phyloP scores from a whole-genome alignment of 1,139 yeast species.

The Yamadazyma songkhlaensis region DNA sequence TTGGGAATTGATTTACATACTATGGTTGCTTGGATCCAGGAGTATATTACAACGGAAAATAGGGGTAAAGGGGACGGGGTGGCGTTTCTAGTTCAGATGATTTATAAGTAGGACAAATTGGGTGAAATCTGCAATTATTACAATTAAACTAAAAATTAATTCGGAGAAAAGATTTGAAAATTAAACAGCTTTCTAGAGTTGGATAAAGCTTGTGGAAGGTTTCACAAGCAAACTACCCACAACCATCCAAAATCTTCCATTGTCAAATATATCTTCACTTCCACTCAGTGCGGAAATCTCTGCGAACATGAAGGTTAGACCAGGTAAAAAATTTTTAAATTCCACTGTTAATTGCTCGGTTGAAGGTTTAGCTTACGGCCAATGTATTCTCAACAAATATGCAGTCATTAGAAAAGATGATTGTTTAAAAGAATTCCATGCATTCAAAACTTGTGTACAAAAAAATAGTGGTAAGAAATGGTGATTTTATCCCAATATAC shows the following conservation, averaged over 20 bases:
- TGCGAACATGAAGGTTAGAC: constrained; percentile 26
- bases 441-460: constrained; percentile 57
- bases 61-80: too few relatives aligned
- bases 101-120: too few relatives aligned
- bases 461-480: constrained; percentile 16
- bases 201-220: too few relatives aligned
- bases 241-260: too few relatives aligned
- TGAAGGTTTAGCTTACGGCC: constrained; percentile 55
- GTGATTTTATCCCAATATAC: too few relatives aligned
- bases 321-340: constrained; percentile 36
- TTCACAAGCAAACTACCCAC: too few relatives aligned
- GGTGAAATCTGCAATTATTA: too few relatives aligned
- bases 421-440: constrained; percentile 55
- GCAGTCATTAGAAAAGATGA: constrained; percentile 53
- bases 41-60: too few relatives aligned
- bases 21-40: too few relatives aligned
- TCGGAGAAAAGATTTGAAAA: too few relatives aligned
- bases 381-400: constrained; percentile 57
- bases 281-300: not conserved
- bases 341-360: constrained; percentile 37
- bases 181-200: too few relatives aligned
- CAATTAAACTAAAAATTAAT: too few relatives aligned
- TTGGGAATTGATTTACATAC: not conserved
- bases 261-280: not conserved
- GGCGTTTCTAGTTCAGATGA: not conserved